These are phyloP conservation scores for Penicillium janthinellum DNA, from an alignment of 2,329 filamentous ascomycete species.

Conservation along the genomic window DNA sequence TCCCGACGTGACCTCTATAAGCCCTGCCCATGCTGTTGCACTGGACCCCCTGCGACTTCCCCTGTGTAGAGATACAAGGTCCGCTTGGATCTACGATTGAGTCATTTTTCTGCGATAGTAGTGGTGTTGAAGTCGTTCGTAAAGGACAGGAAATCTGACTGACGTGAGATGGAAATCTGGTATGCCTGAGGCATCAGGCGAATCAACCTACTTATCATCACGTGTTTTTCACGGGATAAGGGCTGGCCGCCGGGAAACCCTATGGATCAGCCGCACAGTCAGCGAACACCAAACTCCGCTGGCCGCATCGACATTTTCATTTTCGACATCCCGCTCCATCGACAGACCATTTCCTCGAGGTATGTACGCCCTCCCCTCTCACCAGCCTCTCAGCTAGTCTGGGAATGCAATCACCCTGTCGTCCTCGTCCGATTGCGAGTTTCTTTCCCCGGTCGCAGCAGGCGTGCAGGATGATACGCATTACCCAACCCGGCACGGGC, in stretches of 20 bases:
- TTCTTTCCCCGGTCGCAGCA: constrained; percentile 13
- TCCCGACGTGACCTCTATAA: not conserved
- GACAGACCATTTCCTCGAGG: constrained; percentile 42
- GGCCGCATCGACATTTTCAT: constrained; percentile 23
- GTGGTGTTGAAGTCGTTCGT: not conserved
- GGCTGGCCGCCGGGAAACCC: constrained; percentile 30
- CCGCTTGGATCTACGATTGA: not conserved
- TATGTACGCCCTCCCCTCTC: constrained; percentile 40
- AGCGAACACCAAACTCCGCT: constrained; percentile 29
- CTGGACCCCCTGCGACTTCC: not conserved
- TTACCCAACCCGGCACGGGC: constrained; percentile 56
- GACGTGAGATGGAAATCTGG: not conserved
- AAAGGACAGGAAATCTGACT: not conserved
- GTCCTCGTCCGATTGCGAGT: constrained; percentile 18
- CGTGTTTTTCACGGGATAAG: constrained; percentile 31
- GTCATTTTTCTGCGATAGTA: not conserved
- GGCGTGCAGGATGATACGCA: constrained; percentile 44
- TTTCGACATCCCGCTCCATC: constrained; percentile 28
- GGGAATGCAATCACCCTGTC: constrained; percentile 46
- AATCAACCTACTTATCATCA: constrained; percentile 13
- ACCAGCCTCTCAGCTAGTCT: constrained; percentile 47
- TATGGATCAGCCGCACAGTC: constrained; percentile 34
- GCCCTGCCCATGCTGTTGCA: constrained; percentile 6
- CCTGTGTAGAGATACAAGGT: constrained; percentile 15
- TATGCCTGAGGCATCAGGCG: constrained; percentile 18